These are phyloP conservation scores for Laguncularia racemosa DNA, from an alignment of 345 rosid species.

Conservation along the genomic window DNA sequence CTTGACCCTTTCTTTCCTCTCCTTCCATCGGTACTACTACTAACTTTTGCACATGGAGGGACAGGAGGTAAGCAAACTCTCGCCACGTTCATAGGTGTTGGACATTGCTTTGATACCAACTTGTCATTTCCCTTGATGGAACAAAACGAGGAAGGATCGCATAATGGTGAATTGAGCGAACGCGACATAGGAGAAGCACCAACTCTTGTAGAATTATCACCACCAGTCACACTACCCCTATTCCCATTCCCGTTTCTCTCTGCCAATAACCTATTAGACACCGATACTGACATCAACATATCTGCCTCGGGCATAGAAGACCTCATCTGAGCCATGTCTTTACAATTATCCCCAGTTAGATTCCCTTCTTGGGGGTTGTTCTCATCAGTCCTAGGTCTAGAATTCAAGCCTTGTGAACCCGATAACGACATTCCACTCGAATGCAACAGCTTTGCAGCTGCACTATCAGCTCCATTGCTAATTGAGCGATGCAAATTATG, in stretches of 20 bases:
- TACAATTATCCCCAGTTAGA: slow-evolving; percentile 6
- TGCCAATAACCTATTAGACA: slow-evolving; percentile 15
- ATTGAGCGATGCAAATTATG: slow-evolving; percentile 21
- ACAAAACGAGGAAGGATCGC: slow-evolving; percentile 14
- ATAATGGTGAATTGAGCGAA: slow-evolving; percentile 25
- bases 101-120: slow-evolving; percentile 12
- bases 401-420: background rate
- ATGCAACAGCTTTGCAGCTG: slow-evolving; percentile 68
- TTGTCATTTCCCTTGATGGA: slow-evolving; percentile 17
- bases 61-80: slow-evolving; percentile 45
- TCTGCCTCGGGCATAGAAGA: slow-evolving; percentile 35
- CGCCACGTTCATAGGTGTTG: slow-evolving; percentile 12
- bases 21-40: slow-evolving; percentile 23
- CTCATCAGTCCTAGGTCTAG: background rate
- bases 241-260: slow-evolving; percentile 28
- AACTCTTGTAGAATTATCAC: slow-evolving; percentile 6
- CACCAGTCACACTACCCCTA: background rate
- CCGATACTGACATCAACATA: slow-evolving; percentile 21
- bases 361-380: background rate
- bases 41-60: slow-evolving; percentile 31
- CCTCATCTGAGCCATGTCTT: slow-evolving; percentile 14
- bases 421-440: slow-evolving; percentile 33
- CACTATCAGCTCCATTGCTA: slow-evolving; percentile 18
- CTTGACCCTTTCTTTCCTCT: slow-evolving; percentile 35
- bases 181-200: slow-evolving; percentile 26